Base-by-base conservation (phyloP, 176 grass and related monocot genomes). In the Otatea glauca region DNA sequence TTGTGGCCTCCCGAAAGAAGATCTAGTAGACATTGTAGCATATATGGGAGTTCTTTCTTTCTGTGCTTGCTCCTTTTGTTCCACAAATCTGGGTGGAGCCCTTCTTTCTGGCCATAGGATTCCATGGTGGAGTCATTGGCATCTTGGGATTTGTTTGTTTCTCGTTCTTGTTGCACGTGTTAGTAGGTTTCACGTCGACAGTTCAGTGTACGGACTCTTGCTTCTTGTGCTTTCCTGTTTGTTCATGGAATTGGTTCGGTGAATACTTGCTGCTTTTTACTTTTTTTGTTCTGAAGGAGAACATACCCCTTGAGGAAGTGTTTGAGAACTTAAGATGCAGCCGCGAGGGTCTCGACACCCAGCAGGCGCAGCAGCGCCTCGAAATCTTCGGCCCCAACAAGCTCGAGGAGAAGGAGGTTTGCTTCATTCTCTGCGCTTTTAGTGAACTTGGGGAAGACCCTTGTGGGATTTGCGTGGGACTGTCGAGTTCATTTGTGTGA, bases 361-460 rank as follows among this genome's bases (percentile, higher is more conserved):
- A 76, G 47, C 89, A 94, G 77, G 92, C 84, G 42, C 62, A 77
- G 83, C 86, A 90, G 75, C 88, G 92, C 24, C 88, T 93, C 12
- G 74, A 72, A 61, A 86, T 93, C 79, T 93, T 93, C 38, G 92
- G 92, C 47, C 88, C 68, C 12, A 93, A 93, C 85, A 93, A 90
- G 88, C 88, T 93, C 37, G 92, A 93, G 82, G 92, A 93, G 86
- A 93, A 93, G 88, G 61, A 90, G 91, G 91, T 91, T 32, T 41
- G 51, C 15, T 49, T 56, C 23, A 5, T 34, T 55, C 50, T 34
- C 68, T 35, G 4, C 10, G 0, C 49, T 8, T 80, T 63, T 4
- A 15, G 38, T 54, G 13, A 25, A 10, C 17, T 34, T 5, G 21
- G 37, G 13, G 35, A 53, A 54, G 20, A n/a, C 34, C 24, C 41